Evolutionary conservation across 2,329 filamentous ascomycete species (phyloP).

Genomic region (Rutstroemia sp.): DNA sequence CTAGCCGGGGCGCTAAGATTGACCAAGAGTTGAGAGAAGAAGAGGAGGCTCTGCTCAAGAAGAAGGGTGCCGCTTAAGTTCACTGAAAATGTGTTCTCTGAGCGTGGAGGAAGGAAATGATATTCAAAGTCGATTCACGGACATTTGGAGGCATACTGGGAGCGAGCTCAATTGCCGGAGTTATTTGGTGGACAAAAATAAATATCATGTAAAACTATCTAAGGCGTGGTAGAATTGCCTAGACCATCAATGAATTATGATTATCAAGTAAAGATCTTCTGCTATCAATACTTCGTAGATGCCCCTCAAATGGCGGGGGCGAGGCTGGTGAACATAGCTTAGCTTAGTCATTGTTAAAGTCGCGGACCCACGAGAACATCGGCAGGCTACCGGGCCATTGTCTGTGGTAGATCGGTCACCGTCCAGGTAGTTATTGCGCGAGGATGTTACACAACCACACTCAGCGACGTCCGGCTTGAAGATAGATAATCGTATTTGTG

Average conservation of each 20-base stretch:
- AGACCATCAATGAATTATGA: neutral
- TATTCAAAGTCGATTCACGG: neutral
- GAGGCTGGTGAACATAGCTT: too few species aligned
- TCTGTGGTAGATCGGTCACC: too few species aligned
- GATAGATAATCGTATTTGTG: neutral
- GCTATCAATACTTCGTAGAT: too few species aligned
- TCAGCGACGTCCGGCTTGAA: too few species aligned
- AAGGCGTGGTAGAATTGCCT: neutral
- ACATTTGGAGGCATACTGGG: neutral
- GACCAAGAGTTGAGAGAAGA: slow-evolving; percentile 62
- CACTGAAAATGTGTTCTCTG: neutral
- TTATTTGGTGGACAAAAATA: neutral
- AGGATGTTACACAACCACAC: too few species aligned
- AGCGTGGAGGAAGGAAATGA: neutral
- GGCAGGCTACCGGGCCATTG: too few species aligned
- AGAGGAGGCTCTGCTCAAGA: slow-evolving; percentile 58
- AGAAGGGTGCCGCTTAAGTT: slow-evolving; percentile 41
- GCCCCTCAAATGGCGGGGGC: too few species aligned
- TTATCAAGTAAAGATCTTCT: neutral
- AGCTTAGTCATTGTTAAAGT: too few species aligned
- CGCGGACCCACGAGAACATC: too few species aligned
- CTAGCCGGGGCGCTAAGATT: slow-evolving; percentile 63
- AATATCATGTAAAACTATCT: neutral
- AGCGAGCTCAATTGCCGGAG: too few species aligned
- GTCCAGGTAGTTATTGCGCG: too few species aligned